Base-by-base conservation (phyloP, 2,329 filamentous ascomycete species). In the Huntiella omanensis region DNA sequence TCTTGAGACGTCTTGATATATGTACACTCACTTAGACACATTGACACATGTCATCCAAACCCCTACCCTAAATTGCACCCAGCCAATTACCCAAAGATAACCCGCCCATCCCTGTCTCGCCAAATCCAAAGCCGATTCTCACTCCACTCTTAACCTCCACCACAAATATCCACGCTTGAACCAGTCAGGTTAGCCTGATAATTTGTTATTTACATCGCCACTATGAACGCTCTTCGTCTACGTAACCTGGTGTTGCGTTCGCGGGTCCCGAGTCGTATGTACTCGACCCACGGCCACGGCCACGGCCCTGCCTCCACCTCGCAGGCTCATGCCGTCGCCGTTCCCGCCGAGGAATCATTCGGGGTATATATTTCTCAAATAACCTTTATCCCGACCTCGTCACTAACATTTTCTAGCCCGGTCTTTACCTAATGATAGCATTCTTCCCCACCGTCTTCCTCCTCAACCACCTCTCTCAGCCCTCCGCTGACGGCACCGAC, bases 331-430 rank as follows among this genome's bases (percentile, higher is more conserved):
- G 55, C 63, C 51, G 56, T 54, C 46, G 61, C 66, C 49, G 63
- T 64, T 53, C 60, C 63, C 51, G 67, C 66, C 50, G 65, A 69
- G 54, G 73, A 76, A 60, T 63, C 65, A 49, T 64, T 75, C 55
- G 71, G 72, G 54, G 73, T 76, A 73, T 50, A 71, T 65, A 49
- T 33, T 38, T 7, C 34, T 11, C 12, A 16, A 16, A 36, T 35
- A 35, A 13, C 12, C 11, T 36, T 12, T 12, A 36, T 36, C 12
- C 5, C 7, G 34, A 4, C 11, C 34, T 15, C 10, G 17, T 8
- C 16, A 33, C 32, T 34, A 22, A 33, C 40, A 15, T n/a, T 16
- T n/a, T 45, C 49, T 54, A 75, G 71, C 58, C 60, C 52, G 64
- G 64, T 45, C 68, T 73, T 55, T 67, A 68, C 56, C 50, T 67